Conservation (phyloP, 2,329 filamentous ascomycete genomes). For the Cadophora sp. region DNA sequence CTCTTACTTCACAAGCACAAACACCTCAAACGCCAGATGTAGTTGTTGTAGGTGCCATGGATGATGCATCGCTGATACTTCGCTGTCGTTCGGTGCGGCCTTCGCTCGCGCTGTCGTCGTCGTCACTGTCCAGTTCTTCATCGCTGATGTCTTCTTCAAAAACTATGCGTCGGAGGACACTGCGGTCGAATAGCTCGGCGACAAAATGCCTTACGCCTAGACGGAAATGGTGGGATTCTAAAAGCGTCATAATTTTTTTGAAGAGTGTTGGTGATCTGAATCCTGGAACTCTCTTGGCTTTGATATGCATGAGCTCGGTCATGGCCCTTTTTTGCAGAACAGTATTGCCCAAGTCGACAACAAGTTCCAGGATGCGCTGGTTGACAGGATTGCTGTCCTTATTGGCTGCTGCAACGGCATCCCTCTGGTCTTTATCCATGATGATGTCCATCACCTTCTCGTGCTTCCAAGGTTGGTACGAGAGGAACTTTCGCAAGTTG, state of each 20-base stretch:
- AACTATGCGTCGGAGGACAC: slow-evolving; percentile 83
- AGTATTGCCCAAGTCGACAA: slow-evolving; percentile 90
- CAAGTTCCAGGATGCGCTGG: slow-evolving; percentile 79
- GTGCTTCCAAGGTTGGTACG: slow-evolving; percentile 65
- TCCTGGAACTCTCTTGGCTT: slow-evolving; percentile 73
- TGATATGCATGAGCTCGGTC: slow-evolving; percentile 80
- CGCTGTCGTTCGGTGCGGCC: slow-evolving; percentile 61
- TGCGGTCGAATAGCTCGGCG: slow-evolving; percentile 92
- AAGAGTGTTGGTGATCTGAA: slow-evolving; percentile 83
- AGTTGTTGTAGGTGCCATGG: neutral
- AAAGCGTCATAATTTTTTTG: slow-evolving; percentile 80
- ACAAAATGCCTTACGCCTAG: slow-evolving; percentile 88
- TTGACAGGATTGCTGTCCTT: slow-evolving; percentile 67
- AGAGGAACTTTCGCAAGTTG: slow-evolving; percentile 79
- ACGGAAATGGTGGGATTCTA: slow-evolving; percentile 90
- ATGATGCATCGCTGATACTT: slow-evolving; percentile 53
- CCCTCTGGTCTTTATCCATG: slow-evolving; percentile 54
- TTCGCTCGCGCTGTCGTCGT: slow-evolving; percentile 51
- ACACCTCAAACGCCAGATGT: slow-evolving; percentile 22
- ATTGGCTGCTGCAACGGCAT: slow-evolving; percentile 53
- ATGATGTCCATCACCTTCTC: slow-evolving; percentile 42
- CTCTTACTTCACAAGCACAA: slow-evolving; percentile 8
- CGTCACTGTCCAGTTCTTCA: slow-evolving; percentile 50
- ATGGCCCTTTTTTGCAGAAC: slow-evolving; percentile 90
- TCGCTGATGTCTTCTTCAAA: slow-evolving; percentile 64